Evolutionary conservation across 2,329 filamentous ascomycete species (phyloP).

Genomic region (Fusarium sp.): DNA sequence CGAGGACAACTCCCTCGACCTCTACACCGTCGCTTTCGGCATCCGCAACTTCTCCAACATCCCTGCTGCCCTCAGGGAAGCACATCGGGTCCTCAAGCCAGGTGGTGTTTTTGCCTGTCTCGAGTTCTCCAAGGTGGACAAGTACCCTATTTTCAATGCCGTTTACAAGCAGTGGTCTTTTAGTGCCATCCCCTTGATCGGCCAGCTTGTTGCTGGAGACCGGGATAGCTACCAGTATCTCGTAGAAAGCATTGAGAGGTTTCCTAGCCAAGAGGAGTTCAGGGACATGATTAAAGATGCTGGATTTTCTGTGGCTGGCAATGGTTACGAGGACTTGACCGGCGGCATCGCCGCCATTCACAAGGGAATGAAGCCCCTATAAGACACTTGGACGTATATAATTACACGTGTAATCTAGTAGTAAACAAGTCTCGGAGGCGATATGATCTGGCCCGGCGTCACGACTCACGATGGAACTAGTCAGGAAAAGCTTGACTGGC

Average conservation of each 20-base stretch:
- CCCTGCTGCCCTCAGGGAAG: conserved; percentile 84
- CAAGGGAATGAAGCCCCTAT: conserved; percentile 89
- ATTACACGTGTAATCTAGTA: conserved; percentile 44
- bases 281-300: conserved; percentile 86
- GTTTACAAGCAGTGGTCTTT: conserved; percentile 98
- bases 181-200: conserved; percentile 92
- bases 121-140: conserved; percentile 90
- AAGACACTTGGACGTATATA: conserved; percentile 18
- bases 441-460: conserved; percentile 27
- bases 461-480: conserved; percentile 11
- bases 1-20: conserved; percentile 81
- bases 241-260: conserved; percentile 96
- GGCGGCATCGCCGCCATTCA: conserved; percentile 96
- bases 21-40: conserved; percentile 98
- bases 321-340: conserved; percentile 91
- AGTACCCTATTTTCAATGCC: conserved; percentile 83
- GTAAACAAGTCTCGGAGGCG: conserved; percentile 24
- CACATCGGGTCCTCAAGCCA: conserved; percentile 90
- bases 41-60: conserved; percentile 98
- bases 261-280: conserved; percentile 90
- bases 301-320: conserved; percentile 87
- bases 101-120: conserved; percentile 97
- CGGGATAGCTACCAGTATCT: conserved; percentile 98
- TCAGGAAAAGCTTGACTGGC: conserved; percentile 21
- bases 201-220: conserved; percentile 94